Percentiles rank a stretch among this genome's conserved stretches.
Conservation (phyloP, 495 filamentous ascomycete genomes). For the Lasiosphaeria ovina region DNA sequence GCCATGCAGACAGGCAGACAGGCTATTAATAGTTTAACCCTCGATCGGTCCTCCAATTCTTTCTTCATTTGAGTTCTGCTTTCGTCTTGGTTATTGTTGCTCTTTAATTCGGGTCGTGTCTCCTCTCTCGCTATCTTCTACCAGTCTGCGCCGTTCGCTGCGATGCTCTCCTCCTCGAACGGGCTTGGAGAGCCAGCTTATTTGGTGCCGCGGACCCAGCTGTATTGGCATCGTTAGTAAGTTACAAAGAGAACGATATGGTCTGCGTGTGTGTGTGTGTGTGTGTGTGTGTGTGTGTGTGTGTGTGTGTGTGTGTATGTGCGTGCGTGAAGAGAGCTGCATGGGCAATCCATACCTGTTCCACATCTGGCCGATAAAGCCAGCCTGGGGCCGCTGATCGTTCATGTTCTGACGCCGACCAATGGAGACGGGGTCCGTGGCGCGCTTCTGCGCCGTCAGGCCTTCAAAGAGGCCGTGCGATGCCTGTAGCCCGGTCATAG, state of each 20-base stretch:
- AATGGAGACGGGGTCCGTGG: slow-evolving; percentile 34
- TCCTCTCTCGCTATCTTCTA: too few relatives aligned
- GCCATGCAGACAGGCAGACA: too few relatives aligned
- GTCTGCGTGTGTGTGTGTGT: too few relatives aligned
- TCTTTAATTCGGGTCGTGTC: too few relatives aligned
- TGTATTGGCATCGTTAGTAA: neutral
- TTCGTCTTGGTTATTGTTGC: too few relatives aligned
- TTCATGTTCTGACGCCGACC: slow-evolving; percentile 44
- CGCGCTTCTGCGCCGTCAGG: slow-evolving; percentile 45
- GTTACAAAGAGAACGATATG: neutral
- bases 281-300: neutral
- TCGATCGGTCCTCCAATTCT: too few relatives aligned
- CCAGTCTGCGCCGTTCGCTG: too few relatives aligned
- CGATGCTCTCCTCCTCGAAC: too few relatives aligned
- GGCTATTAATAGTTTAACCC: too few relatives aligned
- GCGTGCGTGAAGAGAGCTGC: neutral
- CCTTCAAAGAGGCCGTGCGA: slow-evolving; percentile 42
- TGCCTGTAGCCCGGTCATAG: slow-evolving; percentile 17
- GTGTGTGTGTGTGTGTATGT: too few relatives aligned
- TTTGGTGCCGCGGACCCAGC: slow-evolving; percentile 21
- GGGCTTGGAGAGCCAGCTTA: neutral
- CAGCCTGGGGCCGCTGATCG: slow-evolving; percentile 42
- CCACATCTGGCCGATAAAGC: slow-evolving; percentile 49
- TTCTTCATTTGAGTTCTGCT: too few relatives aligned
- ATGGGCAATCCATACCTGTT: slow-evolving; percentile 33